Conservation (phyloP, 495 filamentous ascomycete genomes). For the Xylaria curta region DNA sequence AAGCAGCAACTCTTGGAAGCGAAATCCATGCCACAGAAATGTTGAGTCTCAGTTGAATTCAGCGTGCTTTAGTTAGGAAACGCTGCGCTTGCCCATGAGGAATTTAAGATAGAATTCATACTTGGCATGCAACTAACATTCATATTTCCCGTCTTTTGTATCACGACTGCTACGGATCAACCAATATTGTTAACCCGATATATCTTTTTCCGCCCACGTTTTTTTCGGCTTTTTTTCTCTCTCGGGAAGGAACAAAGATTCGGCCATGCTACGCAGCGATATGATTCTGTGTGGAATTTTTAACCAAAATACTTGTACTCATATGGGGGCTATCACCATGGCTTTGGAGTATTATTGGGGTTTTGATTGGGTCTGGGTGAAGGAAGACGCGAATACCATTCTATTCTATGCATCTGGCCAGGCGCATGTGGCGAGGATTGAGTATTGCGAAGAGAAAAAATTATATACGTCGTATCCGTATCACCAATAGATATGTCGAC, state of each 20-base stretch:
- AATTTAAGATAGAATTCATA: neutral
- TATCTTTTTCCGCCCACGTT: neutral
- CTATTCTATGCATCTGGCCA: constrained; percentile 4
- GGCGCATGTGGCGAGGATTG: constrained; percentile 6
- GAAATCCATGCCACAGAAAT: neutral
- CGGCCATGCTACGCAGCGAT: neutral
- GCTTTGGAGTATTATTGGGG: neutral
- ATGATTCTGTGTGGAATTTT: neutral
- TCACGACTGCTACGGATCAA: constrained; percentile 7
- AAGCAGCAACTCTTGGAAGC: neutral
- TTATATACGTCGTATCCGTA: neutral
- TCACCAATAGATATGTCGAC: neutral
- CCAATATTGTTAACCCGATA: neutral
- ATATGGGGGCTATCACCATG: constrained; percentile 5
- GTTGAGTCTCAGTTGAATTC: neutral
- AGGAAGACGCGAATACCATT: neutral
- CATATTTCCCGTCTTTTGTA: neutral
- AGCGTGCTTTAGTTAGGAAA: neutral
- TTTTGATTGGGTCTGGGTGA: neutral
- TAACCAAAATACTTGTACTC: constrained; percentile 11
- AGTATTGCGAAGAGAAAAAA: neutral
- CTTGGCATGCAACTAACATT: neutral
- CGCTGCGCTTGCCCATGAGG: neutral
- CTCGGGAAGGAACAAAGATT: neutral
- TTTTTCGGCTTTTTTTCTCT: neutral